Conservation (phyloP, 2,329 filamentous ascomycete genomes). For the Neoscytalidium dimidiatum region DNA sequence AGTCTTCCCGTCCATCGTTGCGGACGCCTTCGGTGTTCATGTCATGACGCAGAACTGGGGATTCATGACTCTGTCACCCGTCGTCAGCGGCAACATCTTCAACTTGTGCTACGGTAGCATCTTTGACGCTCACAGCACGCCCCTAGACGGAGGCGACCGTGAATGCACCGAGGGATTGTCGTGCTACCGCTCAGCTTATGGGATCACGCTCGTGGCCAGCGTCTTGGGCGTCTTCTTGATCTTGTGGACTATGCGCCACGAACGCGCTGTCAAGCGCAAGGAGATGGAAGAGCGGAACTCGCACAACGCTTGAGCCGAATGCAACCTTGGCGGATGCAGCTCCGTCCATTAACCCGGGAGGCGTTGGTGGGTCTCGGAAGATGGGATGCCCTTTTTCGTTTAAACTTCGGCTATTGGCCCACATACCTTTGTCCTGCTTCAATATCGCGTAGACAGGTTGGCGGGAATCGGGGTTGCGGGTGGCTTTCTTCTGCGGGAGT, state of each 20-base stretch:
- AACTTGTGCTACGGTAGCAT: conserved; percentile 86
- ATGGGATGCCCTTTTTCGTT: neutral
- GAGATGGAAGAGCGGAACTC: conserved; percentile 29
- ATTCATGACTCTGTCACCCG: conserved; percentile 86
- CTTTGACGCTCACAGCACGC: conserved; percentile 76
- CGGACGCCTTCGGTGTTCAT: conserved; percentile 86
- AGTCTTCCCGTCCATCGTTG: conserved; percentile 82
- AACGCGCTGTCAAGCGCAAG: conserved; percentile 43
- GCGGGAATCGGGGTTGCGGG: neutral
- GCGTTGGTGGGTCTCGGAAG: neutral
- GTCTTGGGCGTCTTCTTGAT: conserved; percentile 68
- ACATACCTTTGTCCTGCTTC: neutral
- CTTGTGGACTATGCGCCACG: conserved; percentile 68
- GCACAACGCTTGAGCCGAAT: conserved; percentile 1
- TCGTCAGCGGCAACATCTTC: conserved; percentile 86
- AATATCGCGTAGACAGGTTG: neutral
- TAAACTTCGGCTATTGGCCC: neutral
- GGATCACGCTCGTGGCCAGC: conserved; percentile 73
- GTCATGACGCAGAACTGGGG: conserved; percentile 96
- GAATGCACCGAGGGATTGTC: conserved; percentile 74
- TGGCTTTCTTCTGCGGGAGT: neutral
- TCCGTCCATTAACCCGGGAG: neutral
- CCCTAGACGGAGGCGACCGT: conserved; percentile 68
- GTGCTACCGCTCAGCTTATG: conserved; percentile 82
- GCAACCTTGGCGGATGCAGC: neutral